Evolutionary conservation across 2,329 filamentous ascomycete genomes (phyloP), one percentile per base, ranked within the genome.

Genomic region (Pseudonectria buxi): DNA sequence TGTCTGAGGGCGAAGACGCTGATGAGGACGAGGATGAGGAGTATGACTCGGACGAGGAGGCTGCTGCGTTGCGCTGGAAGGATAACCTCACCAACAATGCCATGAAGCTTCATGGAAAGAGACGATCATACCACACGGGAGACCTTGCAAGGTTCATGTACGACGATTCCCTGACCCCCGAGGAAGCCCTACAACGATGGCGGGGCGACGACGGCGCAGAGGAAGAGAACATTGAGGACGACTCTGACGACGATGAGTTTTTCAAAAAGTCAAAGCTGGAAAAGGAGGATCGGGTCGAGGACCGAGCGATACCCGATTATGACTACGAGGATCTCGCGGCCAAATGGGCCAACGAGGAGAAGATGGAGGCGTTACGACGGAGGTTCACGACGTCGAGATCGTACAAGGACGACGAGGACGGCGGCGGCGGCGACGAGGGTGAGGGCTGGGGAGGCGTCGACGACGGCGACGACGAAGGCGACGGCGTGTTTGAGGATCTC

Each of bases 61-160:
- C 83, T 26, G 83, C 81, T 3, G 81, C 74, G 3, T 51, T 86
- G 14, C 74, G 79, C 29, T 98, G 94, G 94, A 98, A 98, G 59
- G 77, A 84, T 15, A 89, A 94, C 50, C 75, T 98, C 57, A 64
- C 77, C 9, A 81, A 83, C 39, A 86, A 81, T 36, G 89, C 89
- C 2, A 75, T 74, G 43, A 76, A 72, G 37, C 65, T 89, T 24
- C 85, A 92, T 54, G 73, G 75, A 18, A 79, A 74, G 48, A 79
- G 76, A 43, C 76, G 78, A 28, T 75, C 82, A 12, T 95, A 85
- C 53, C 79, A 88, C 36, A 82, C 87, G 7, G 74, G 77, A 11
- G 89, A 96, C 53, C 74, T 98, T 22, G 86, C 87, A 1, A 80
- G 85, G 46, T 73, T 94, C 59, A 83, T 98, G 66, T 98, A 98